Base-by-base conservation (phyloP, 371 early-diverging fungal genomes). In the Cokeromyces recurvatus region DNA sequence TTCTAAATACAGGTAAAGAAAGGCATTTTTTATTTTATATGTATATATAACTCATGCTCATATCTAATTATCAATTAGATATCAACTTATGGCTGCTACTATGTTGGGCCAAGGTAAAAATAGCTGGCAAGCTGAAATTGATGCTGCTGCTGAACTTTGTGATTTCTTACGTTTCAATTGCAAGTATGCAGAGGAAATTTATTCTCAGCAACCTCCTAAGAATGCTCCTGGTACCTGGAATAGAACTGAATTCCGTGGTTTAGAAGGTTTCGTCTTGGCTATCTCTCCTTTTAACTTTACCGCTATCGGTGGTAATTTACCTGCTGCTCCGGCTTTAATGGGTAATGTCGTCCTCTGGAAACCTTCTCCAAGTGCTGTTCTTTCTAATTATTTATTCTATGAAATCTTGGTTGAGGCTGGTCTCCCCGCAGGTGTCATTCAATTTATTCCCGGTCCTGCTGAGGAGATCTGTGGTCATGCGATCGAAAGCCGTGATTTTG, bases 31-130 rank as follows among this genome's bases (percentile, higher is more conserved):
- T 17, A n/a, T 29, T 46, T 3, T 27, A n/a, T n/a, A n/a, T n/a
- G n/a, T n/a, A n/a, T n/a, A n/a, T n/a, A n/a, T n/a, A n/a, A n/a
- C n/a, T 15, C 19, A 22, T 45, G 35, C 31, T 27, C 27, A 46
- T 23, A 19, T 24, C 4, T 37, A 27, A 36, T 36, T n/a, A 32
- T 14, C 4, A 4, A 4, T 5, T 39, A 76, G 87, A 65, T 92
- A 90, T 79, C 81, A 90, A 78, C 53, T 93, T 39, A 84, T 95
- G 86, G 98, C 98, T 14, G 94, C 97, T 31, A 94, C 98, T 42
- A 97, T 98, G 95, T 74, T 98, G 27, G 98, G 98, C 43, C 98
- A 98, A 75, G 95, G 95, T 40, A 98, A 98, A 80, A 98, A 95
- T 73, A 88, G 85, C 58, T 98, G 96, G 95, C 97, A 98, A 77